Evolutionary conservation across 768 basidiomycete species (phyloP).

Genomic region (Serendipita sp.): DNA sequence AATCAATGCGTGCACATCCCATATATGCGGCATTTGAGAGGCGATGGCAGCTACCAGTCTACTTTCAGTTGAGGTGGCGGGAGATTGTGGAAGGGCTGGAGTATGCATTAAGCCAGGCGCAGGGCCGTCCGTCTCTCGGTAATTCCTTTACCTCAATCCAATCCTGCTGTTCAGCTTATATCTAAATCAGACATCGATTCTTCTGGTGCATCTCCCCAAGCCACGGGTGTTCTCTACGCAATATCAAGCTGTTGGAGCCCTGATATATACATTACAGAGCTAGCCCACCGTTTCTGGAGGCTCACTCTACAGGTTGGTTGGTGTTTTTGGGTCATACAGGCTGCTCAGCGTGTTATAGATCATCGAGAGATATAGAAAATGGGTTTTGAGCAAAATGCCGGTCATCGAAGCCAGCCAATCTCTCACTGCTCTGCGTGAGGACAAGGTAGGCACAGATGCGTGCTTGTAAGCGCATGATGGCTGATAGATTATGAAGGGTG

Average conservation of each 20-base stretch:
- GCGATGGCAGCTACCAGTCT: conserved; percentile 92
- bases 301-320: conserved; percentile 66
- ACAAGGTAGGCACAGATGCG: conserved; percentile 19
- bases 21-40: conserved; percentile 57
- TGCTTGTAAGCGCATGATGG: neutral
- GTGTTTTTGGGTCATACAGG: neutral
- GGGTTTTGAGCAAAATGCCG: conserved; percentile 49
- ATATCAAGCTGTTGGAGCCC: conserved; percentile 73
- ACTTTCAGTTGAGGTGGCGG: conserved; percentile 95
- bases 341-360: conserved; percentile 31
- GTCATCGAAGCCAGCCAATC: conserved; percentile 24
- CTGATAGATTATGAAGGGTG: neutral
- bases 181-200: neutral
- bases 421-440: conserved; percentile 21
- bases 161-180: too few species aligned
- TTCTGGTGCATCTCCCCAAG: conserved; percentile 33
- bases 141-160: conserved; percentile 22
- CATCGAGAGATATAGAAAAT: conserved; percentile 59
- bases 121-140: conserved; percentile 22
- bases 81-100: conserved; percentile 73
- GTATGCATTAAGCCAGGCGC: conserved; percentile 37
- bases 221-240: conserved; percentile 52
- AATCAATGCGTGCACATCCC: conserved; percentile 55
- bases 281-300: conserved; percentile 79
- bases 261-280: conserved; percentile 68